phyloP scores from a whole-genome alignment of 305 asterid genomes.

The Fraxinus sp. region DNA sequence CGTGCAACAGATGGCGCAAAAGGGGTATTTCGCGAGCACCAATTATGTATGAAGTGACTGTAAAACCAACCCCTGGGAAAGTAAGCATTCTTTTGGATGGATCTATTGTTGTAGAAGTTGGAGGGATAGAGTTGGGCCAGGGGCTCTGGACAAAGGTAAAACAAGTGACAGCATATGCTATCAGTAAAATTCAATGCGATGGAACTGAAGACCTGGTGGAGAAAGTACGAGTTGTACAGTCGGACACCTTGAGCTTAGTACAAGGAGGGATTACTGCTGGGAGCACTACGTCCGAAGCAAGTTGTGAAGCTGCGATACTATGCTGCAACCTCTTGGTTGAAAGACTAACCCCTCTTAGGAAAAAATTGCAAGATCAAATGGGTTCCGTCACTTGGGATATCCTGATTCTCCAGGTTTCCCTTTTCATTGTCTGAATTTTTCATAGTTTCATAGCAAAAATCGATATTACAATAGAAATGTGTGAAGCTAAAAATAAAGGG shows the following conservation, averaged over 20 bases:
- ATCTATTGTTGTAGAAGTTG: constrained; percentile 71
- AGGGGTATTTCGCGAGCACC: constrained; percentile 77
- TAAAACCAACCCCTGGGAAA: constrained; percentile 61
- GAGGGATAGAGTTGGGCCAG: constrained; percentile 77
- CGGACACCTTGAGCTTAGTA: constrained; percentile 71
- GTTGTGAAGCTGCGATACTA: constrained; percentile 75
- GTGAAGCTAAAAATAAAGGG: background rate
- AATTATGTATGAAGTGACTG: constrained; percentile 36
- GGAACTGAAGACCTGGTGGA: constrained; percentile 52
- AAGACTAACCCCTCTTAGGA: constrained; percentile 51
- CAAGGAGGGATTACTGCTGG: constrained; percentile 81
- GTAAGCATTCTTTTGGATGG: constrained; percentile 77
- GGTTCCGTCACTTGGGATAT: constrained; percentile 55
- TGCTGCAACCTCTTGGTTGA: constrained; percentile 68
- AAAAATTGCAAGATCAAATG: constrained; percentile 45
- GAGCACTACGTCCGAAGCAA: constrained; percentile 81
- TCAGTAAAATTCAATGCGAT: constrained; percentile 46
- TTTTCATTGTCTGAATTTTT: background rate
- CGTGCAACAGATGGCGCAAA: constrained; percentile 47
- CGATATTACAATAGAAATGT: background rate
- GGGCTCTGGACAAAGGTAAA: constrained; percentile 85
- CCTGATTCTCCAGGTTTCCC: constrained; percentile 57
- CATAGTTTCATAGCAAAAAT: background rate
- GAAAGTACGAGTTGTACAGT: constrained; percentile 64
- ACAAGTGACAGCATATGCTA: constrained; percentile 64